A percentile compares a stretch with the other conserved stretches of the same genome.
phyloP scores from a whole-genome alignment of 257 asterid species.

The Solanum clarkiae region DNA sequence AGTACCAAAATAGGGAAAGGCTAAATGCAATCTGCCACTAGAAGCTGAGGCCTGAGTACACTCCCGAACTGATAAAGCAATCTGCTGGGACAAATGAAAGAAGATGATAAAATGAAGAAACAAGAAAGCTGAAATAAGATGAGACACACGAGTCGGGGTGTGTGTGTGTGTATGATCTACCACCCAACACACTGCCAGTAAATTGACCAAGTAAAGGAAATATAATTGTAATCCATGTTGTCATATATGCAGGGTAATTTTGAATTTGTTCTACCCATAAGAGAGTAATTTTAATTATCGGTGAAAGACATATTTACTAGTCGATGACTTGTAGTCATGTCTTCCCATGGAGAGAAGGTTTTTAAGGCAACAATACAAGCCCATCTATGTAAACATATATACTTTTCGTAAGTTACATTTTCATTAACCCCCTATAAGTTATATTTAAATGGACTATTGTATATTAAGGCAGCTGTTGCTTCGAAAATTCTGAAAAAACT shows the following conservation, averaged over 20 bases:
- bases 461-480: not conserved
- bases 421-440: not conserved
- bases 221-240: not conserved
- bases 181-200: not conserved
- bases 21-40: not conserved
- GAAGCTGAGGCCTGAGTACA: not conserved
- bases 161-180: not conserved
- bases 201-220: not conserved
- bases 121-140: not conserved
- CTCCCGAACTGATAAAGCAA: not conserved
- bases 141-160: not conserved
- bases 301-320: not conserved
- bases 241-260: not conserved
- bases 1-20: not conserved
- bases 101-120: not conserved
- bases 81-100: not conserved
- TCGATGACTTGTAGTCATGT: not conserved
- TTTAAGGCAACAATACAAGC: not conserved
- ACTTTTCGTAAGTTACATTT: not conserved
- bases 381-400: not conserved
- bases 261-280: not conserved
- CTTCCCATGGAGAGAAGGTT: not conserved
- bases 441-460: not conserved
- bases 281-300: not conserved
- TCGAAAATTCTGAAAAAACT: not conserved